phyloP scores from a whole-genome alignment of 139 green algal species.

The Chlamydomonas asymmetrica region DNA sequence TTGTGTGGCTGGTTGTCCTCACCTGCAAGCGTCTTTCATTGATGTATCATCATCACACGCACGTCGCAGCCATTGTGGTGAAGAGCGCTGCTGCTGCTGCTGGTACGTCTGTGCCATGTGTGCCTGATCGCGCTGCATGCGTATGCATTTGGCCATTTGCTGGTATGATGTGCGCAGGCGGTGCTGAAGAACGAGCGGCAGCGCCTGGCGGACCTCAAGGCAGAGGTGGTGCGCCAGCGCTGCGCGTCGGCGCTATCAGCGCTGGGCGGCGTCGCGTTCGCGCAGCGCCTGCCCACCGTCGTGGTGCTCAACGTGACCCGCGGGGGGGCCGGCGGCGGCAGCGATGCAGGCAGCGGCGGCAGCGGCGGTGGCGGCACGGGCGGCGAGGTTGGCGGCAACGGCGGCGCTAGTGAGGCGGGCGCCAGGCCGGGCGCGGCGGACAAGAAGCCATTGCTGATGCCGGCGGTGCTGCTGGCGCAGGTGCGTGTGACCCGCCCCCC shows the following conservation, averaged over 20 bases:
- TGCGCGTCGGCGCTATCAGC: not conserved
- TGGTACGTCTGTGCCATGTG: no score
- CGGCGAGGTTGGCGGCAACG: not conserved
- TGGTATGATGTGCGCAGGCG: conserved; percentile 13
- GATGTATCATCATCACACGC: no score
- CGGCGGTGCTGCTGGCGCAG: not conserved
- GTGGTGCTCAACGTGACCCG: conserved; percentile 61
- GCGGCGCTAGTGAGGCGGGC: not conserved
- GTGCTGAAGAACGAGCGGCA: conserved; percentile 25
- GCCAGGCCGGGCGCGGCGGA: no score
- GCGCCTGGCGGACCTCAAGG: conserved; percentile 5
- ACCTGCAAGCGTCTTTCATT: no score
- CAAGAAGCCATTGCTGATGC: no score
- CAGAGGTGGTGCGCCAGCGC: not conserved
- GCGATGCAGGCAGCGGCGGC: conserved; percentile 7
- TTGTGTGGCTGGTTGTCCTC: no score
- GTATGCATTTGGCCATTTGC: no score
- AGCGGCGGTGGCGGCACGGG: conserved; percentile 4
- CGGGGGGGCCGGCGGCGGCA: conserved; percentile 21
- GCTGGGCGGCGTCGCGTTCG: no score
- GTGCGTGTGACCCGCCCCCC: not conserved
- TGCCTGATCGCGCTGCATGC: no score
- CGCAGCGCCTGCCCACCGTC: not conserved
- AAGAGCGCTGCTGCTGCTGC: no score
- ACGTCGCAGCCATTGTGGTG: no score